These are phyloP conservation scores for Penicillium brasilianum DNA, from an alignment of 2,329 filamentous ascomycete genomes.

Conservation along the genomic window DNA sequence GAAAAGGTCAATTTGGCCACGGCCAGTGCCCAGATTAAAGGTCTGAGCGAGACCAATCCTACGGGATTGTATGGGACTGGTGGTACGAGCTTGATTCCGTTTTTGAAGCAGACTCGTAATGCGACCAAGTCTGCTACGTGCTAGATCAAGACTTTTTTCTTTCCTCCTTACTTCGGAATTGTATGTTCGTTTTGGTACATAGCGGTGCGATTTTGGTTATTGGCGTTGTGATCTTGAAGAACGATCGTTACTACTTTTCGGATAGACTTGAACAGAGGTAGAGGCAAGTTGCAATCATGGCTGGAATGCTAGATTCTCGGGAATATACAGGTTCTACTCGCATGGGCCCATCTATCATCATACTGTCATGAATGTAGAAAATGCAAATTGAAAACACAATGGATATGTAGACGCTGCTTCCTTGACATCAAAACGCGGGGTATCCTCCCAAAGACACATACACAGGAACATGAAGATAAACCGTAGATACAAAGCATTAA, in stretches of 20 bases:
- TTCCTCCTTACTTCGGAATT: not conserved
- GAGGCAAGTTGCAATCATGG: not conserved
- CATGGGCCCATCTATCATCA: too few relatives aligned
- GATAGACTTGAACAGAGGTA: not conserved
- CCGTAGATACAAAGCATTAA: not conserved
- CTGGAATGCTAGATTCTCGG: not conserved
- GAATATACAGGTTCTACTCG: not conserved
- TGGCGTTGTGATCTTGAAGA: not conserved
- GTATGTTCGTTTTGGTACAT: not conserved
- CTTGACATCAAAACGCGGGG: not conserved
- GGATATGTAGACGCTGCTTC: not conserved
- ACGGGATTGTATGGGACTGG: slow-evolving; percentile 55
- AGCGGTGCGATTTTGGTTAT: not conserved
- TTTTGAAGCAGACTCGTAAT: slow-evolving; percentile 58
- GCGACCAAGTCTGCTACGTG: slow-evolving; percentile 53
- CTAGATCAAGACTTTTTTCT: slow-evolving; percentile 13
- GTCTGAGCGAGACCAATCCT: slow-evolving; percentile 35
- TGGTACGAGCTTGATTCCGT: slow-evolving; percentile 60
- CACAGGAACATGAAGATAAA: not conserved
- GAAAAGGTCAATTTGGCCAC: slow-evolving; percentile 51
- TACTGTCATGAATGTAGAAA: too few relatives aligned
- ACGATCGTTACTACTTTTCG: not conserved
- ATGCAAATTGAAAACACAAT: not conserved
- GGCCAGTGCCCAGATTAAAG: slow-evolving; percentile 47
- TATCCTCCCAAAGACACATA: not conserved